Percentiles rank a stretch among this genome's conserved stretches.
phyloP scores from a whole-genome alignment of 345 rosid species.

The Pugionium dolabratum region DNA sequence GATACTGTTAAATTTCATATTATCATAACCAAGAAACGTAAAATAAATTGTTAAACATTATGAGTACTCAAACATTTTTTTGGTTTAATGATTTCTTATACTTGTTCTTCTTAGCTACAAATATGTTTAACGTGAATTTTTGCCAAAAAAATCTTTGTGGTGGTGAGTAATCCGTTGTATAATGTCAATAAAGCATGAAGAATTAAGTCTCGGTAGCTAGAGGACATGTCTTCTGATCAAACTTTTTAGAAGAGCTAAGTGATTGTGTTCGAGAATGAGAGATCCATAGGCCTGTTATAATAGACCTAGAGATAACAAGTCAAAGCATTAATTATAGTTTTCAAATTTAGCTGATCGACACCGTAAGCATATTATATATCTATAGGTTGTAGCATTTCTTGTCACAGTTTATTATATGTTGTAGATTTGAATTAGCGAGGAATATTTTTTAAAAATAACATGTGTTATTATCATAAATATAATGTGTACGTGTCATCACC shows the following conservation, averaged over 20 bases:
- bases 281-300: background rate
- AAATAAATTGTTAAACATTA: background rate
- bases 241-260: background rate
- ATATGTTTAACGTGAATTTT: too few species aligned
- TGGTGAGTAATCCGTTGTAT: background rate
- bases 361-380: background rate
- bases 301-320: conserved; percentile 19
- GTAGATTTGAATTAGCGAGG: conserved; percentile 11
- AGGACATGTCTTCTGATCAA: conserved; percentile 11
- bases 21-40: conserved; percentile 16
- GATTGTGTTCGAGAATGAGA: conserved; percentile 24
- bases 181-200: background rate
- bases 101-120: too few species aligned
- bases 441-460: background rate
- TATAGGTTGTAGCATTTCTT: conserved; percentile 11
- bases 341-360: background rate
- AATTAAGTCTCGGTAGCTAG: conserved; percentile 4
- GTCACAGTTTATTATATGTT: background rate
- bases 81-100: too few species aligned
- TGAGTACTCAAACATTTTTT: conserved; percentile 7
- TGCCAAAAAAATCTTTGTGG: background rate
- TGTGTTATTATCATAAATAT: too few species aligned
- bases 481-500: too few species aligned
- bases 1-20: conserved; percentile 3
- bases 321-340: background rate